Conservation (phyloP, 352 stramenopile species). For the Pythium diclinum region DNA sequence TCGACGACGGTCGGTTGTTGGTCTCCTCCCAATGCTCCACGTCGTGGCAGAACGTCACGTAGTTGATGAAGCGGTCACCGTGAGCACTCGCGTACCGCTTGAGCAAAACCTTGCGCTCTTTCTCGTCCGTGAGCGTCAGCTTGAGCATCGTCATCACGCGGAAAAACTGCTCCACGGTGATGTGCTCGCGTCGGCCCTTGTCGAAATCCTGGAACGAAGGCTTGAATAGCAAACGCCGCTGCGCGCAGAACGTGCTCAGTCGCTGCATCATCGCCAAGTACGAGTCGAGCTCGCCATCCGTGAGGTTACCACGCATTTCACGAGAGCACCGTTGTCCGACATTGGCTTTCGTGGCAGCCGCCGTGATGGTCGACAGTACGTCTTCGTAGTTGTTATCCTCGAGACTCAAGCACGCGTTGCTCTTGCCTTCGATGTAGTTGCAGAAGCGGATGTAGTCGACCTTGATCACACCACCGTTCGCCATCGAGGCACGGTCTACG, state of each 20-base stretch:
- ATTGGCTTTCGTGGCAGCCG: constrained; percentile 2
- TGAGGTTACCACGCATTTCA: constrained; percentile 54
- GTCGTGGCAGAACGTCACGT: constrained; percentile 81
- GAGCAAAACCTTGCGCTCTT: constrained; percentile 53
- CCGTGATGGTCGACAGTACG: constrained; percentile 35
- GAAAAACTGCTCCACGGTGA: constrained; percentile 82
- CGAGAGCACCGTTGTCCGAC: constrained; percentile 47
- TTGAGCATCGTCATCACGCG: constrained; percentile 80
- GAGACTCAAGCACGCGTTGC: constrained; percentile 16
- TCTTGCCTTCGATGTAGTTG: constrained; percentile 56
- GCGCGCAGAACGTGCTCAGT: constrained; percentile 51
- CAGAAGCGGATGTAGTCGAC: constrained; percentile 82
- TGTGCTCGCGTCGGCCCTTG: constrained; percentile 64
- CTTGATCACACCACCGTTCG: constrained; percentile 40
- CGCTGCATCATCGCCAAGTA: constrained; percentile 62
- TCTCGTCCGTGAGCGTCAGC: constrained; percentile 45
- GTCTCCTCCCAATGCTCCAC: constrained; percentile 55
- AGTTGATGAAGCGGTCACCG: constrained; percentile 78
- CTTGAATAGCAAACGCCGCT: constrained; percentile 70
- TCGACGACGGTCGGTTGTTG: constrained; percentile 45
- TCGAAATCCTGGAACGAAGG: constrained; percentile 84
- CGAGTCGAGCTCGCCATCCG: constrained; percentile 37
- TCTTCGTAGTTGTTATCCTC: constrained; percentile 54
- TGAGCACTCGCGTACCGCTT: constrained; percentile 70
- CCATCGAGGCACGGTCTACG: constrained; percentile 13